Evolutionary conservation across 1,139 yeast genomes (phyloP).

Genomic region (Sugiyamaella xylanicola): DNA sequence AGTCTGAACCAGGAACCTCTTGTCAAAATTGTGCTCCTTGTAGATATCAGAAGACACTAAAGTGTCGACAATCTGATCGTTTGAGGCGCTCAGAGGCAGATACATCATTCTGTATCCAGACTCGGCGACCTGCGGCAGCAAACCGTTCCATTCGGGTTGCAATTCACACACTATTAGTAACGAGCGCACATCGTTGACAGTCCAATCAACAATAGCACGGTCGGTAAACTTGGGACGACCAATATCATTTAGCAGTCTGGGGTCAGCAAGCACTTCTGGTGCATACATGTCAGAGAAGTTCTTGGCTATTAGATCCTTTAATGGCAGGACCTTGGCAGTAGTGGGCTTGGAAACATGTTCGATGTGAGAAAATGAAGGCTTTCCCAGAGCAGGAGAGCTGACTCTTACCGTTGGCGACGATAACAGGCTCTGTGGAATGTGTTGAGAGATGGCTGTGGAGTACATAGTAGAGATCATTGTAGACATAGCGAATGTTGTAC

Average conservation of each 20-base stretch:
- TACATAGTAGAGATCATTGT: conserved; percentile 13
- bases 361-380: conserved; percentile 12
- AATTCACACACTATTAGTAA: conserved; percentile 54
- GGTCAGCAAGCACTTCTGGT: conserved; percentile 48
- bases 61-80: conserved; percentile 50
- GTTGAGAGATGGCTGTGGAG: conserved; percentile 1
- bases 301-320: conserved; percentile 44
- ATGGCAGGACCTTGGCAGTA: conserved; percentile 3
- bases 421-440: conserved; percentile 6
- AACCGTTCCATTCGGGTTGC: conserved; percentile 56
- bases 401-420: conserved; percentile 13
- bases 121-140: conserved; percentile 51
- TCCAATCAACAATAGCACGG: conserved; percentile 64
- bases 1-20: conserved; percentile 54
- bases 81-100: conserved; percentile 55
- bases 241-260: conserved; percentile 46
- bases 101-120: conserved; percentile 47
- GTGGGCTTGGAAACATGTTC: conserved; percentile 9
- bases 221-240: conserved; percentile 65
- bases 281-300: conserved; percentile 57
- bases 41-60: conserved; percentile 60
- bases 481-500: background rate
- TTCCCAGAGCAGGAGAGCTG: conserved; percentile 8
- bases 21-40: conserved; percentile 57
- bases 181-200: conserved; percentile 63